phyloP scores from a whole-genome alignment of 1,284 basidiomycete genomes.

The Clitocybe nebularis region DNA sequence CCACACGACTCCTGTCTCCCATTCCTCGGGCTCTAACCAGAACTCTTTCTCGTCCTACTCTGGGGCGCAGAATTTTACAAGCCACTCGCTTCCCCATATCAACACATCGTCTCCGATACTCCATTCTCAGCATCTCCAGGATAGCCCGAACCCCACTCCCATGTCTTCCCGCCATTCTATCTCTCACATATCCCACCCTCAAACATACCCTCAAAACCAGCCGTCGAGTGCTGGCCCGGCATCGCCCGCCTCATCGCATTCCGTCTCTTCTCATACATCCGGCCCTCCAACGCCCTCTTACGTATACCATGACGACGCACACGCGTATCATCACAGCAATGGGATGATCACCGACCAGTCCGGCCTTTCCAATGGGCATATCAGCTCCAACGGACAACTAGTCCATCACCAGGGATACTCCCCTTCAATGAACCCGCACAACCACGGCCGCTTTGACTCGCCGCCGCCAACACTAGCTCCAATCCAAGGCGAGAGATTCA shows the following conservation, averaged over 20 bases:
- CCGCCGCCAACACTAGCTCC: conserved; percentile 54
- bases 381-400: conserved; percentile 25
- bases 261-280: conserved; percentile 48
- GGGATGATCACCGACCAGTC: conserved; percentile 23
- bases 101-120: conserved; percentile 19
- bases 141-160: conserved; percentile 25
- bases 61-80: conserved; percentile 23
- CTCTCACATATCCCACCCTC: conserved; percentile 41
- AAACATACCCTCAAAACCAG: conserved; percentile 24
- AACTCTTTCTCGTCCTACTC: conserved; percentile 32
- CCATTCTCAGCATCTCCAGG: conserved; percentile 19
- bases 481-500: conserved; percentile 43
- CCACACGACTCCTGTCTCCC: conserved; percentile 37
- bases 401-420: conserved; percentile 29
- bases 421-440: conserved; percentile 23
- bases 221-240: conserved; percentile 26
- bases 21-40: conserved; percentile 19
- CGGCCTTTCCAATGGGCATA: conserved; percentile 25
- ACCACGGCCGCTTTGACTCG: conserved; percentile 35
- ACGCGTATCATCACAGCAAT: conserved; percentile 26
- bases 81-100: conserved; percentile 22
- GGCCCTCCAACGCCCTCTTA: conserved; percentile 48
- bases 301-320: conserved; percentile 40
- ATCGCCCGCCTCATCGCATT: conserved; percentile 38
- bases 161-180: conserved; percentile 40